These are phyloP conservation scores for Skeletonema tropicum DNA, from an alignment of 108 stramenopile species.

Conservation along the genomic window DNA sequence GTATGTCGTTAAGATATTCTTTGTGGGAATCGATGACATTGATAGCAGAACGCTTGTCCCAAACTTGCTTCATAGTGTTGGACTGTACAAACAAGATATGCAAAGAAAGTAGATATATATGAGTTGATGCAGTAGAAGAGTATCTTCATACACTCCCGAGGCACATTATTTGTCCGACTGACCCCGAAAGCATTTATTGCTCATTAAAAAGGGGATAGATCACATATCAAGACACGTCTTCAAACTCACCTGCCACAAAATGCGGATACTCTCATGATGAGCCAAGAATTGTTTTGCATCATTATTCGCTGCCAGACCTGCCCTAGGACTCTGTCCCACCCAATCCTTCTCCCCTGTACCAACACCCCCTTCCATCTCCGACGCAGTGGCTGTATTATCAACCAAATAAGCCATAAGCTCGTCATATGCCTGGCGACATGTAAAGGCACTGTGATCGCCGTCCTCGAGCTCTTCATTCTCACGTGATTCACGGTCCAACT, in stretches of 20 bases:
- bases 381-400: conserved; percentile 65
- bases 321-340: conserved; percentile 84
- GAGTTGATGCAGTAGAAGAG: neutral
- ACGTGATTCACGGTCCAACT: conserved; percentile 65
- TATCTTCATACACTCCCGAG: too few relatives aligned
- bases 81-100: too few relatives aligned
- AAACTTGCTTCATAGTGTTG: conserved; percentile 56
- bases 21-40: conserved; percentile 90
- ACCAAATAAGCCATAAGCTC: conserved; percentile 57
- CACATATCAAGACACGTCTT: neutral
- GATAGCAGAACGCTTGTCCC: conserved; percentile 77
- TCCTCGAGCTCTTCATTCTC: conserved; percentile 40
- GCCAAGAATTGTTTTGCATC: conserved; percentile 86
- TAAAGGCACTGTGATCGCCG: conserved; percentile 49
- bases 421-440: conserved; percentile 72
- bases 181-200: neutral
- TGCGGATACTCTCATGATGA: conserved; percentile 74
- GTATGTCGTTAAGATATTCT: conserved; percentile 82
- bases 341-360: conserved; percentile 66
- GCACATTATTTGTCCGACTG: too few relatives aligned
- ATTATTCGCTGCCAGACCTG: conserved; percentile 82
- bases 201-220: neutral
- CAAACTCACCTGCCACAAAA: conserved; percentile 83
- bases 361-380: conserved; percentile 27
- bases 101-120: too few relatives aligned